A percentile compares a stretch with the other conserved stretches of the same genome.
phyloP scores from a whole-genome alignment of 179 eudicot species.

The Sideroxylon spinosum region DNA sequence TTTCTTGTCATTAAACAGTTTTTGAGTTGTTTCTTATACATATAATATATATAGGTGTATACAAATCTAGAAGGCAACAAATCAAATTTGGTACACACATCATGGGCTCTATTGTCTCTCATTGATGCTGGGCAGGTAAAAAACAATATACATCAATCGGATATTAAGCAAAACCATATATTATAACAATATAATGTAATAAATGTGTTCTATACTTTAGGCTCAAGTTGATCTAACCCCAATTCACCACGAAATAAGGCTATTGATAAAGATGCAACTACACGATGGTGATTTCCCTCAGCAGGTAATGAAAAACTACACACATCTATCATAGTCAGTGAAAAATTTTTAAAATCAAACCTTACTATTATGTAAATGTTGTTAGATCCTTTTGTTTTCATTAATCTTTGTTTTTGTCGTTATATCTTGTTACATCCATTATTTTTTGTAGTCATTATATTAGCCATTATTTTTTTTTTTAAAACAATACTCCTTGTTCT shows the following conservation, averaged over 20 bases:
- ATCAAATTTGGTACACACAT: constrained; percentile 59
- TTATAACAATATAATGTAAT: not conserved
- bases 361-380: no score
- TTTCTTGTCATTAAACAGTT: not conserved
- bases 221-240: constrained; percentile 40
- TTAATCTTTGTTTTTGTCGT: no score
- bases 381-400: no score
- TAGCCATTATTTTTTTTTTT: no score
- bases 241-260: constrained; percentile 37
- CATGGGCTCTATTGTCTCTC: constrained; percentile 58
- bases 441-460: no score
- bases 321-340: no score
- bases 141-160: no score
- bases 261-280: constrained; percentile 44
- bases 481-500: no score
- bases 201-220: constrained; percentile 17
- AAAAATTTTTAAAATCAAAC: no score
- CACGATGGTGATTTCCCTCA: constrained; percentile 70
- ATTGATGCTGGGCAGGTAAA: constrained; percentile 52
- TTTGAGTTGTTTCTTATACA: not conserved
- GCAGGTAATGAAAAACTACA: constrained; percentile 31
- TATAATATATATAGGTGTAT: constrained; percentile 29
- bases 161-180: no score
- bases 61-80: constrained; percentile 46
- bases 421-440: no score